A percentile compares a stretch with the other conserved stretches of the same genome.
Evolutionary conservation across 495 filamentous ascomycete genomes (phyloP).

Genomic region (Talaromyces adpressus): DNA sequence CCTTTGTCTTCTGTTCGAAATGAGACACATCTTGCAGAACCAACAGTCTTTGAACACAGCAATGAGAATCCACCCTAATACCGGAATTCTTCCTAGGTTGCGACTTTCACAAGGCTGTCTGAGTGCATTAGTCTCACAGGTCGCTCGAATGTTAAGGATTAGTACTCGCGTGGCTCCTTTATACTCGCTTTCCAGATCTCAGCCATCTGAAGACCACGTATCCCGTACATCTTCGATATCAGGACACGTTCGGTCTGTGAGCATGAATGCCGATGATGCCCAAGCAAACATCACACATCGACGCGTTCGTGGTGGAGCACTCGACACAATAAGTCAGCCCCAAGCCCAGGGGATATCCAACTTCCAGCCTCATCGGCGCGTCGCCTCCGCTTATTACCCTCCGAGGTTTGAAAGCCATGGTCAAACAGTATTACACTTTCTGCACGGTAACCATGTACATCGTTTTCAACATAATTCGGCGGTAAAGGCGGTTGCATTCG

Average conservation of each 20-base stretch:
- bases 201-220: neutral
- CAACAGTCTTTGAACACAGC: neutral
- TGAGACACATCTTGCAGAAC: constrained; percentile 16
- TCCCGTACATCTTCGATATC: neutral
- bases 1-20: constrained; percentile 72
- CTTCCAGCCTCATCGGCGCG: neutral
- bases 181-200: neutral
- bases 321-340: neutral
- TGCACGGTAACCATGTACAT: constrained; percentile 56
- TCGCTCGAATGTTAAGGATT: constrained; percentile 3
- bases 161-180: neutral
- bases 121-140: neutral
- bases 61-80: neutral
- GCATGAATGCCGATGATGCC: no score
- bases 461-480: constrained; percentile 76
- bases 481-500: constrained; percentile 96
- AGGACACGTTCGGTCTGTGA: no score
- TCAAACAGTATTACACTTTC: constrained; percentile 12
- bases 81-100: neutral
- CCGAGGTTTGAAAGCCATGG: neutral
- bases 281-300: neutral
- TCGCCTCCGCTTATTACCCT: neutral
- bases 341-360: neutral
- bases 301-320: neutral
- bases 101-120: neutral